Conservation (phyloP, 2,329 filamentous ascomycete genomes). For the Xylaria sp. region DNA sequence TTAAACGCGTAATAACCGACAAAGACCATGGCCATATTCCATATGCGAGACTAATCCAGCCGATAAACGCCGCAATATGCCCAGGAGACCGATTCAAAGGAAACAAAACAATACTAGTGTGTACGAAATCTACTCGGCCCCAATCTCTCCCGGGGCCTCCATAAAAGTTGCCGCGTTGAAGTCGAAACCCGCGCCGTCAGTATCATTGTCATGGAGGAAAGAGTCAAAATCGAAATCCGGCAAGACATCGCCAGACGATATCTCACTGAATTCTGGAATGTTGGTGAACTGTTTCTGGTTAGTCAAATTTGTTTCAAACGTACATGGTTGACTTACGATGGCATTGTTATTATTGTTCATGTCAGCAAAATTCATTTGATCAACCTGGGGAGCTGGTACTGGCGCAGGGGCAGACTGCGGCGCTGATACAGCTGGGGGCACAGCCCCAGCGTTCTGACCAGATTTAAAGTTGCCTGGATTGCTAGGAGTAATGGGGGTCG, state of each 20-base stretch:
- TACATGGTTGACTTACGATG: conserved; percentile 55
- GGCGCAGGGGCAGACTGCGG: conserved; percentile 56
- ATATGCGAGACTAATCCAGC: conserved; percentile 47
- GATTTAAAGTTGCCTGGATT: conserved; percentile 59
- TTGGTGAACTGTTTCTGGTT: conserved; percentile 51
- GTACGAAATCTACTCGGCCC: conserved; percentile 59
- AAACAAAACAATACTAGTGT: conserved; percentile 27
- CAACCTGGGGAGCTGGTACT: conserved; percentile 58
- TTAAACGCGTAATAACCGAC: conserved; percentile 41
- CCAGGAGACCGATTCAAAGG: conserved; percentile 36
- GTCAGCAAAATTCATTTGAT: conserved; percentile 57
- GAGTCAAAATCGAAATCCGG: conserved; percentile 76
- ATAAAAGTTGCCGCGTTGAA: conserved; percentile 65
- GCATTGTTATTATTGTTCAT: conserved; percentile 54
- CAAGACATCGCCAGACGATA: conserved; percentile 65
- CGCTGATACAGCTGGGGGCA: conserved; percentile 52
- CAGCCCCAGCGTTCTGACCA: conserved; percentile 55
- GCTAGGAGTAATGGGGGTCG: conserved; percentile 71
- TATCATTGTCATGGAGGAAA: conserved; percentile 69
- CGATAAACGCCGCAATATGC: conserved; percentile 49
- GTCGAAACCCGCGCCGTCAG: conserved; percentile 61
- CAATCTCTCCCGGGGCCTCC: conserved; percentile 65
- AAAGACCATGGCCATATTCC: conserved; percentile 44
- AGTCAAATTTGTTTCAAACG: conserved; percentile 24
- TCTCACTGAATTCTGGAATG: conserved; percentile 62